Conservation (phyloP, 2,329 filamentous ascomycete genomes). For the Phialemoniopsis sp. region DNA sequence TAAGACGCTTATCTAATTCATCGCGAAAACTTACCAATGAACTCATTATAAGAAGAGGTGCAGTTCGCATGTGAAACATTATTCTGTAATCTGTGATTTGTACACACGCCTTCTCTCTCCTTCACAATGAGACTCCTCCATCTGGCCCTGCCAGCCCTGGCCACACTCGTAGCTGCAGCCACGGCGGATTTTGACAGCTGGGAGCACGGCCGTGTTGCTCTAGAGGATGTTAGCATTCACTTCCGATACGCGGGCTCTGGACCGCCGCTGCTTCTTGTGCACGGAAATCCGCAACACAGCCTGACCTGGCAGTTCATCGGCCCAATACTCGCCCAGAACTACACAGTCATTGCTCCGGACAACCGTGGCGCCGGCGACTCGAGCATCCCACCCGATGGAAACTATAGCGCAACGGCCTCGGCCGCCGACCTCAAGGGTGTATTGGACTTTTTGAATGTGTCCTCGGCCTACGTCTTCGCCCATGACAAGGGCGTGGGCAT, state of each 20-base stretch:
- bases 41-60: too few relatives aligned
- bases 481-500: slow-evolving; percentile 41
- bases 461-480: slow-evolving; percentile 33
- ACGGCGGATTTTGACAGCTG: slow-evolving; percentile 31
- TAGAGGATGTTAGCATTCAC: slow-evolving; percentile 35
- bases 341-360: slow-evolving; percentile 37
- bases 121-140: too few relatives aligned
- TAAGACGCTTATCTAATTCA: too few relatives aligned
- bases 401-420: slow-evolving; percentile 33
- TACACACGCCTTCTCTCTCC: too few relatives aligned
- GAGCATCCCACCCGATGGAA: slow-evolving; percentile 26
- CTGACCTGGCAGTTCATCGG: slow-evolving; percentile 32
- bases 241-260: slow-evolving; percentile 33
- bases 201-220: slow-evolving; percentile 27
- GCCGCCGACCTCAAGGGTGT: slow-evolving; percentile 31
- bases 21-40: too few relatives aligned
- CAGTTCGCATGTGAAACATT: too few relatives aligned
- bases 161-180: too few relatives aligned
- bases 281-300: slow-evolving; percentile 34
- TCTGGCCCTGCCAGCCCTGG: too few relatives aligned
- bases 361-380: slow-evolving; percentile 36
- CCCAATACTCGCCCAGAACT: slow-evolving; percentile 33
- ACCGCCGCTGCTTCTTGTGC: slow-evolving; percentile 32
- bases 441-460: slow-evolving; percentile 36
- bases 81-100: too few relatives aligned